These are phyloP conservation scores for Myxozyma monticola DNA, from an alignment of 805 yeast genomes.

Conservation along the genomic window DNA sequence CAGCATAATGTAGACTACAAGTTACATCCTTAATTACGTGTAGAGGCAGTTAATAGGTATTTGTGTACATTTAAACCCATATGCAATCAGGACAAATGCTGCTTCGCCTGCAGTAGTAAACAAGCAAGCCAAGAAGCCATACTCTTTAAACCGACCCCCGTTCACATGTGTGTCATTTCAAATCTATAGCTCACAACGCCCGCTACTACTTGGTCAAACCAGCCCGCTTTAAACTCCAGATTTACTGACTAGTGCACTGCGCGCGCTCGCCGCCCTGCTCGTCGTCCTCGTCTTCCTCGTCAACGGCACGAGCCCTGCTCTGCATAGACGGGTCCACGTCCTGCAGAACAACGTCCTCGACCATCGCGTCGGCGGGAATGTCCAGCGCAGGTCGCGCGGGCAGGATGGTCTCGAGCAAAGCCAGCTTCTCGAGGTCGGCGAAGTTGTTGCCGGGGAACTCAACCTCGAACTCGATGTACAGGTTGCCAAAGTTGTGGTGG, in stretches of 20 bases:
- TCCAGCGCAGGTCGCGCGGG: slow-evolving; percentile 67
- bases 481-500: slow-evolving; percentile 84
- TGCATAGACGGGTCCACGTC: slow-evolving; percentile 70
- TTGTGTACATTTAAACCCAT: too few species aligned
- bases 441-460: slow-evolving; percentile 82
- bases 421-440: slow-evolving; percentile 65
- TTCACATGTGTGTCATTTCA: too few species aligned
- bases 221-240: too few species aligned
- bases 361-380: slow-evolving; percentile 70
- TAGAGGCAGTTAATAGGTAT: too few species aligned
- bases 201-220: too few species aligned
- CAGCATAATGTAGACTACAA: too few species aligned
- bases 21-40: too few species aligned
- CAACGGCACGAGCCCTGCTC: slow-evolving; percentile 40
- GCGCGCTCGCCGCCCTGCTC: slow-evolving; percentile 73
- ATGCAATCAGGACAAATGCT: too few species aligned
- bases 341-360: slow-evolving; percentile 76
- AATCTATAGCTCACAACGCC: too few species aligned
- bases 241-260: slow-evolving; percentile 91
- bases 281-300: slow-evolving; percentile 52
- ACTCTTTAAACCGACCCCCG: too few species aligned
- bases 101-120: too few species aligned
- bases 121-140: too few species aligned
- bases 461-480: slow-evolving; percentile 80
- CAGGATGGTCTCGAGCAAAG: slow-evolving; percentile 68